Percentiles rank a stretch among this genome's conserved stretches.
Conservation (phyloP, 768 basidiomycete genomes). For the Auricularia auricula-judae region DNA sequence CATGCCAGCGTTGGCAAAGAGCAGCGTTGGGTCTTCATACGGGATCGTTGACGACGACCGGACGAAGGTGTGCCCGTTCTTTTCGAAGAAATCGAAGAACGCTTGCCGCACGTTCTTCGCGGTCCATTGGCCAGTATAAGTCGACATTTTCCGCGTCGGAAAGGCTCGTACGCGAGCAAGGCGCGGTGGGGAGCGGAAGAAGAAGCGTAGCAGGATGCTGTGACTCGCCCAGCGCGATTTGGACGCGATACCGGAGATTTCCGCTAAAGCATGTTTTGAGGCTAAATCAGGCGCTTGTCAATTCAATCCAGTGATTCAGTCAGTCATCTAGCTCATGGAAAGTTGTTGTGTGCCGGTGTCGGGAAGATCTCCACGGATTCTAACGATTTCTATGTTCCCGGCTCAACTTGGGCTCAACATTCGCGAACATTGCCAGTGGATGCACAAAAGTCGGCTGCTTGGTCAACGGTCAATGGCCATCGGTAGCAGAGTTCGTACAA, state of each 20-base stretch:
- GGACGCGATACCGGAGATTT: not conserved
- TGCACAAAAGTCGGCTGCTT: too few relatives aligned
- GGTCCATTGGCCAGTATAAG: conserved; percentile 40
- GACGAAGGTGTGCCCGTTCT: conserved; percentile 75
- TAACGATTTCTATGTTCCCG: too few relatives aligned
- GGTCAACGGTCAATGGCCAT: too few relatives aligned
- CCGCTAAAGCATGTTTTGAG: too few relatives aligned
- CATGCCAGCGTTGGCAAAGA: conserved; percentile 99
- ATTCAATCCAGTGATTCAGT: too few relatives aligned
- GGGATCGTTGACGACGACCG: conserved; percentile 89
- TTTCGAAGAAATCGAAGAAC: conserved; percentile 83
- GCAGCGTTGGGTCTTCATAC: conserved; percentile 92
- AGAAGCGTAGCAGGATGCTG: not conserved
- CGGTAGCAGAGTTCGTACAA: too few relatives aligned
- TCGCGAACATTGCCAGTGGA: too few relatives aligned
- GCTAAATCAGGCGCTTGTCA: too few relatives aligned
- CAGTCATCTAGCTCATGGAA: too few relatives aligned
- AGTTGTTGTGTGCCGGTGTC: too few relatives aligned
- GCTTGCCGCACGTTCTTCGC: conserved; percentile 75
- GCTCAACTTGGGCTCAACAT: too few relatives aligned
- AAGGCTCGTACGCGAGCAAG: not conserved
- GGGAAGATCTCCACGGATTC: too few relatives aligned
- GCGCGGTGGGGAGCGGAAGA: not conserved
- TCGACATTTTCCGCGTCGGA: not conserved
- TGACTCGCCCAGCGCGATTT: not conserved